Conservation (phyloP, 2,329 filamentous ascomycete genomes). For the Stagonosporopsis chrysanthemi region DNA sequence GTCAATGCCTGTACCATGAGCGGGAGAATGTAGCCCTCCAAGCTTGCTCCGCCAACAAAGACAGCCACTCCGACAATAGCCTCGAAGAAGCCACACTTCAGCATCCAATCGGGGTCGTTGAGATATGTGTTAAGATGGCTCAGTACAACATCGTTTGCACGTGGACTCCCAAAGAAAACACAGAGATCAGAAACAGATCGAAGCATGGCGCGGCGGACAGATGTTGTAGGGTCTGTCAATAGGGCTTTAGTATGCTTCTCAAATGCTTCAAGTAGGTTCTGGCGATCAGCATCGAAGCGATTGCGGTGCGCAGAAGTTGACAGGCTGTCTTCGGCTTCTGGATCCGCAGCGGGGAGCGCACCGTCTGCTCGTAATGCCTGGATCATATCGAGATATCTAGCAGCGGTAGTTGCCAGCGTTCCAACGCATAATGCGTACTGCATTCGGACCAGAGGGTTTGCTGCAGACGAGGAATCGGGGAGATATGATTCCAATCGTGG, state of each 20-base stretch:
- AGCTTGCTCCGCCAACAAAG: constrained; percentile 84
- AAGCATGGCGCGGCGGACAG: constrained; percentile 88
- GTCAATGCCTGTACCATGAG: constrained; percentile 95
- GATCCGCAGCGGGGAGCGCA: constrained; percentile 77
- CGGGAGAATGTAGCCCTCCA: constrained; percentile 95
- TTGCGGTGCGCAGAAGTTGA: constrained; percentile 76
- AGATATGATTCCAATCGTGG: constrained; percentile 66
- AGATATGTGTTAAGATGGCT: constrained; percentile 97
- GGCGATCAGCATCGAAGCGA: constrained; percentile 85
- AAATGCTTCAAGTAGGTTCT: constrained; percentile 82
- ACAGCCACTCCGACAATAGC: constrained; percentile 91
- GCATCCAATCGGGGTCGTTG: constrained; percentile 94
- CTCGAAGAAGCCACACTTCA: constrained; percentile 97
- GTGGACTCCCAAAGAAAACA: constrained; percentile 91
- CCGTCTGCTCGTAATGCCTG: constrained; percentile 86
- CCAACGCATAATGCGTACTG: constrained; percentile 94
- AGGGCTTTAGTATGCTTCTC: constrained; percentile 89
- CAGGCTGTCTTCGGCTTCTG: constrained; percentile 77
- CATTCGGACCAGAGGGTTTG: constrained; percentile 77
- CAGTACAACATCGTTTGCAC: constrained; percentile 93
- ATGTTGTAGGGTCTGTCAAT: constrained; percentile 83
- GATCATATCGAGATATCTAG: constrained; percentile 87
- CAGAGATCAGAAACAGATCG: constrained; percentile 91
- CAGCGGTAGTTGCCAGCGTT: constrained; percentile 84
- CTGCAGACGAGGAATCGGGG: constrained; percentile 52